A percentile compares a stretch with the other conserved stretches of the same genome.
Evolutionary conservation across 768 basidiomycete species (phyloP).

Genomic region (Boletus barrowsii): DNA sequence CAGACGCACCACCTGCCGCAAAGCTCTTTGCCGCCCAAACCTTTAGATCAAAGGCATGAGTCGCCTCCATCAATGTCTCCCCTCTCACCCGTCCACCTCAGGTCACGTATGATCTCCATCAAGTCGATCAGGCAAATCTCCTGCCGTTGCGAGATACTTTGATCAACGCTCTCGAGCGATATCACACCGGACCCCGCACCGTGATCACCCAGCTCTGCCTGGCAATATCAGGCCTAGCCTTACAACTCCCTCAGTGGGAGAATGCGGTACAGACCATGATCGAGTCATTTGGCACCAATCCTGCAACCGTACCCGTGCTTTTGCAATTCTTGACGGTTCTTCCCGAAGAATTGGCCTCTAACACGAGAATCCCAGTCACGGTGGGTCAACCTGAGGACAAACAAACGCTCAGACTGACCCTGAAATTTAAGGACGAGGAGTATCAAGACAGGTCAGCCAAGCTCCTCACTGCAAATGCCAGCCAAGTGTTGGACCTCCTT

Average conservation of each 20-base stretch:
- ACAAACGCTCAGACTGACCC: conserved; percentile 9
- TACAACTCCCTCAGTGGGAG: conserved; percentile 86
- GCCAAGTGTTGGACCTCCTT: conserved; percentile 72
- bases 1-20: conserved; percentile 73
- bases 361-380: conserved; percentile 83
- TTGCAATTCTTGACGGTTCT: conserved; percentile 88
- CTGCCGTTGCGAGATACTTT: conserved; percentile 86
- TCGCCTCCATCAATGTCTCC: conserved; percentile 6
- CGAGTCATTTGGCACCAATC: conserved; percentile 80
- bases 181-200: conserved; percentile 73
- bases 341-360: conserved; percentile 84
- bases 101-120: conserved; percentile 94
- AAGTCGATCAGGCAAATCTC: conserved; percentile 73
- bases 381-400: conserved; percentile 46
- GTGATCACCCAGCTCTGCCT: conserved; percentile 89
- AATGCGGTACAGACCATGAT: conserved; percentile 80
- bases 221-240: conserved; percentile 83
- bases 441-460: conserved; percentile 57
- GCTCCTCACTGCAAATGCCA: conserved; percentile 67
- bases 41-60: conserved; percentile 84
- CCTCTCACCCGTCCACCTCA: conserved; percentile 41
- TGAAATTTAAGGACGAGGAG: conserved; percentile 61
- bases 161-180: conserved; percentile 67
- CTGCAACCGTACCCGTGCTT: conserved; percentile 76
- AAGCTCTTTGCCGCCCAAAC: conserved; percentile 97